A percentile compares a stretch with the other conserved stretches of the same genome.
Evolutionary conservation across 345 rosid genomes (phyloP).

Genomic region (Acer negundo): DNA sequence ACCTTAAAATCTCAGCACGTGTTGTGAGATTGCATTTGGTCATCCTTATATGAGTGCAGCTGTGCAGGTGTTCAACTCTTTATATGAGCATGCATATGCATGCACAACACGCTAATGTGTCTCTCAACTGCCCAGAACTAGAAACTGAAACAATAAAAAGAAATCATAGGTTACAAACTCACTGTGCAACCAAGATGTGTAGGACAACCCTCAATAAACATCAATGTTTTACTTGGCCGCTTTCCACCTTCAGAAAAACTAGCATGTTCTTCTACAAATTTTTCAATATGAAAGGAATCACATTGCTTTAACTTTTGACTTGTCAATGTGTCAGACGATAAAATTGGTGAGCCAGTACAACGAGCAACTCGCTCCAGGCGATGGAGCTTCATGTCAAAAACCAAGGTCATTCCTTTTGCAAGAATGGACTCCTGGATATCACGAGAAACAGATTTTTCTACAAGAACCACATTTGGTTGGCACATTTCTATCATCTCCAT

Average conservation of each 20-base stretch:
- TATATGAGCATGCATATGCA: background rate
- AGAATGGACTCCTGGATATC: conserved; percentile 79
- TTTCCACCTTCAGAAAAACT: conserved; percentile 65
- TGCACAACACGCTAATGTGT: background rate
- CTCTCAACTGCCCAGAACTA: background rate
- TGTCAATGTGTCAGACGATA: conserved; percentile 53
- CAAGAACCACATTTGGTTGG: conserved; percentile 81
- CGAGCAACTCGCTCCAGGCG: conserved; percentile 83
- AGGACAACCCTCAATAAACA: conserved; percentile 92
- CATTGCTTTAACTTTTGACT: conserved; percentile 72
- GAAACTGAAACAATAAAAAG: background rate
- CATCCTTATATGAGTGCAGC: background rate
- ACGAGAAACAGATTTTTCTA: conserved; percentile 87
- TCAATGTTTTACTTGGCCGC: conserved; percentile 78
- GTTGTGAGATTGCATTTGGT: background rate
- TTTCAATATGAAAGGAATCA: conserved; percentile 80
- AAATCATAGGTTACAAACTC: conserved; percentile 34
- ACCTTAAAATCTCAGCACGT: background rate
- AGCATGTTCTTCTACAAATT: conserved; percentile 78
- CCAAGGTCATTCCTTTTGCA: conserved; percentile 70
- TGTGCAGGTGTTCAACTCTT: background rate
- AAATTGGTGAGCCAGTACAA: conserved; percentile 76
- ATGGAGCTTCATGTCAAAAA: conserved; percentile 90
- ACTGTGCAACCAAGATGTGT: conserved; percentile 88
- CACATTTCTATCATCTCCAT: conserved; percentile 58